phyloP scores from a whole-genome alignment of 2,329 filamentous ascomycete species.

The Colletotrichum somersetense region DNA sequence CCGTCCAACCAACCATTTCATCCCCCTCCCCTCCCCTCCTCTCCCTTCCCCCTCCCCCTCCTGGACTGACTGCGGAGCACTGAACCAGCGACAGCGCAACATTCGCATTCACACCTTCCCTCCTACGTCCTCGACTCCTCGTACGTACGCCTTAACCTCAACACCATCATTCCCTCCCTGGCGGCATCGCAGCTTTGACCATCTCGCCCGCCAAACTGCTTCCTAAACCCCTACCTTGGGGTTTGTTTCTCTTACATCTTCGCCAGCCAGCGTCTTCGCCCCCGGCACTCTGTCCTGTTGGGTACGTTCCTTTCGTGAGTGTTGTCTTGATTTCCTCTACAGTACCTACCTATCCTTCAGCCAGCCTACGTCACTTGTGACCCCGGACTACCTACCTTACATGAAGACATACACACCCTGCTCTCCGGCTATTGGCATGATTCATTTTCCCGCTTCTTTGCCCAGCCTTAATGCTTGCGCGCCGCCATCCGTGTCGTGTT shows the following conservation, averaged over 20 bases:
- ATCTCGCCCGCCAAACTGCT: conserved; percentile 28
- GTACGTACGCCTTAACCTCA: conserved; percentile 3
- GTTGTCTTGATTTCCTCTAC: conserved; percentile 14
- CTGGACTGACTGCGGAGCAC: conserved; percentile 16
- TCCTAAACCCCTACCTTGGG: neutral
- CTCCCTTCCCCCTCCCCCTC: conserved; percentile 4
- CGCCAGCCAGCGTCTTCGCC: conserved; percentile 9
- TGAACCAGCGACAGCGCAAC: conserved; percentile 14
- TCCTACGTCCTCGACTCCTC: conserved; percentile 11
- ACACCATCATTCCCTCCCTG: conserved; percentile 16
- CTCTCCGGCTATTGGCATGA: conserved; percentile 9
- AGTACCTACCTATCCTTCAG: conserved; percentile 23
- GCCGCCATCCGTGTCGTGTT: neutral
- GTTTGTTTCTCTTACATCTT: neutral
- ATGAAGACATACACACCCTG: conserved; percentile 16
- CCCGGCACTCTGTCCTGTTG: conserved; percentile 20
- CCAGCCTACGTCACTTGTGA: conserved; percentile 37
- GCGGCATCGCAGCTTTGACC: conserved; percentile 27
- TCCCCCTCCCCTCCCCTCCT: conserved; percentile 7
- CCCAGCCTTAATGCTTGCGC: neutral
- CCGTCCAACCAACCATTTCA: neutral
- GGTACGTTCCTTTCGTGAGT: conserved; percentile 39
- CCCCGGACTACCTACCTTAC: conserved; percentile 6
- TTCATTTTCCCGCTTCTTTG: conserved; percentile 20
- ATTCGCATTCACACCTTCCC: conserved; percentile 30